These are phyloP conservation scores for Chaetoscypha palmicola DNA, from an alignment of 2,329 filamentous ascomycete species.

Conservation along the genomic window DNA sequence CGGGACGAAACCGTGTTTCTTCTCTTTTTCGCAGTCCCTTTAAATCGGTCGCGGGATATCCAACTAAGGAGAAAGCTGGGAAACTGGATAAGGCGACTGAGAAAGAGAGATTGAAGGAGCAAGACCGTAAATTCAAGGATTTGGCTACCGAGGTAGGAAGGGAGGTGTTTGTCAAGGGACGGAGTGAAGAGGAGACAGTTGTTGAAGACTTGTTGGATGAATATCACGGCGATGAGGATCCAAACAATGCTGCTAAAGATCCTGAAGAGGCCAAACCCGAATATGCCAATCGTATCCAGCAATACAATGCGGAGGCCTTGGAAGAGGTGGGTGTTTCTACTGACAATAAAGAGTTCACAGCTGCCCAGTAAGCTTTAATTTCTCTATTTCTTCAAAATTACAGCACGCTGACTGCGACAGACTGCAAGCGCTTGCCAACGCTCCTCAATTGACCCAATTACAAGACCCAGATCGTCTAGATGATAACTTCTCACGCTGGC, in stretches of 20 bases:
- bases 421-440: slow-evolving; percentile 14
- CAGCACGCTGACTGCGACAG: slow-evolving; percentile 4
- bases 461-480: background rate
- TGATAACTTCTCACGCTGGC: slow-evolving; percentile 8
- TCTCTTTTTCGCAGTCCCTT: no score
- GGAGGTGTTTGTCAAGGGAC: background rate
- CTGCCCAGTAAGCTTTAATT: slow-evolving; percentile 2
- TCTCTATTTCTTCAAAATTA: background rate
- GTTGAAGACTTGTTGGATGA: background rate
- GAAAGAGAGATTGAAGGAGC: background rate
- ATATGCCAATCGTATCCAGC: no score
- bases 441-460: slow-evolving; percentile 10
- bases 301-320: background rate
- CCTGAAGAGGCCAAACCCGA: background rate
- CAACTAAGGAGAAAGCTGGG: no score
- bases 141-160: background rate
- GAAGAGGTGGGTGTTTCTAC: background rate
- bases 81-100: background rate
- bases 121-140: background rate
- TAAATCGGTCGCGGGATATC: no score
- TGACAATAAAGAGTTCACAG: background rate
- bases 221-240: background rate
- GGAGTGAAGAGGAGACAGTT: background rate
- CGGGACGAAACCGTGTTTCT: no score
- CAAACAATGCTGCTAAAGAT: no score